Evolutionary conservation across 441 rosid genomes (phyloP).

Genomic region (Metrosideros polymorpha): DNA sequence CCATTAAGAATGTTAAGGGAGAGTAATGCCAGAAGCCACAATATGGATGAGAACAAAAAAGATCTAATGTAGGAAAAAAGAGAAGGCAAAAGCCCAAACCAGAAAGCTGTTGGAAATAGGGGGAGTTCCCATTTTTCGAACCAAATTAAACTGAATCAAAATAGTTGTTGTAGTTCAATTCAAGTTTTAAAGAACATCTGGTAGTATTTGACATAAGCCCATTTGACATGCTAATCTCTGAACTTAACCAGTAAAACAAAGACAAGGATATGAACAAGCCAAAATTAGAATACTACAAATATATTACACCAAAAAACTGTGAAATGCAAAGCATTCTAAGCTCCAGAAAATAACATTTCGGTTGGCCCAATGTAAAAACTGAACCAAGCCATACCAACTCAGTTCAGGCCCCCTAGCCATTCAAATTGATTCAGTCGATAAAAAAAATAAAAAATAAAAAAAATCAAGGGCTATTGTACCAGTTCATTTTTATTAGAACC

Average conservation of each 20-base stretch:
- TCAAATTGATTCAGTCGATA: not conserved
- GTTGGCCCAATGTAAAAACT: not conserved
- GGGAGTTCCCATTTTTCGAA: not conserved
- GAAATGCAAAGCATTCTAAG: not conserved
- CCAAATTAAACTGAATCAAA: not conserved
- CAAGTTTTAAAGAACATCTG: not conserved
- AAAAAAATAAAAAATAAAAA: not conserved
- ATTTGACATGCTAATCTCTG: not conserved
- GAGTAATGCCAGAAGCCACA: not conserved
- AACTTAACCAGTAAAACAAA: not conserved
- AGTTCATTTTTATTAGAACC: not conserved
- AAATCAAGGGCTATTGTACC: not conserved
- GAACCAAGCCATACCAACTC: not conserved
- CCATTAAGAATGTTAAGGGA: constrained; percentile 49
- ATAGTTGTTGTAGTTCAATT: not conserved
- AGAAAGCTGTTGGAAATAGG: not conserved
- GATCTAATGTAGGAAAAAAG: not conserved
- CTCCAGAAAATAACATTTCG: not conserved
- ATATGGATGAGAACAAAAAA: not conserved
- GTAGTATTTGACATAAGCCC: not conserved
- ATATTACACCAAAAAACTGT: not conserved
- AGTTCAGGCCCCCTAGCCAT: not conserved
- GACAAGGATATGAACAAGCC: not conserved
- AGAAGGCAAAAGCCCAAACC: not conserved
- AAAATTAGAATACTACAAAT: not conserved